Evolutionary conservation across 2,329 filamentous ascomycete species (phyloP).

Genomic region (Calonectria pseudoturangicola): DNA sequence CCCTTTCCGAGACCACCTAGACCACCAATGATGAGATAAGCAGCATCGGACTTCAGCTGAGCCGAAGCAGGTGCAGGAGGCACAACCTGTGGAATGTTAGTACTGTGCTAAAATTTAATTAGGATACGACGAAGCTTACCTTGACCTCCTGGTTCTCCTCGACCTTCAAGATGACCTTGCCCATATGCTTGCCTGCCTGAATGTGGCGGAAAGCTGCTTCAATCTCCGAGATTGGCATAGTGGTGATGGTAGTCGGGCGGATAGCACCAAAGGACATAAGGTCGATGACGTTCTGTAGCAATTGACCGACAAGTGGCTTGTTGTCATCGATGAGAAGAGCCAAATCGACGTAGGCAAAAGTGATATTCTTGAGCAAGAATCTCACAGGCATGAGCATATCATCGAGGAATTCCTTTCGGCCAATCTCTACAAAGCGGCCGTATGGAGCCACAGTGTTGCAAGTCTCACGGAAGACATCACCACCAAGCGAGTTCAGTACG

Average conservation of each 20-base stretch:
- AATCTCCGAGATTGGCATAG: slow-evolving; percentile 28
- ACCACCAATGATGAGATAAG: slow-evolving; percentile 48
- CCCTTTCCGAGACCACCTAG: slow-evolving; percentile 48
- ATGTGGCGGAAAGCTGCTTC: slow-evolving; percentile 36
- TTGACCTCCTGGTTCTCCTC: slow-evolving; percentile 34
- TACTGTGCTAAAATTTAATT: background rate
- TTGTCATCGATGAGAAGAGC: slow-evolving; percentile 34
- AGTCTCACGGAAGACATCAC: slow-evolving; percentile 38
- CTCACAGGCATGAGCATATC: slow-evolving; percentile 31
- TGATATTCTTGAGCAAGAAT: slow-evolving; percentile 37
- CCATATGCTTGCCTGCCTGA: slow-evolving; percentile 36
- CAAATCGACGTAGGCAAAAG: slow-evolving; percentile 41
- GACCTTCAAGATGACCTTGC: slow-evolving; percentile 42
- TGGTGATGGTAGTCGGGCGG: slow-evolving; percentile 30
- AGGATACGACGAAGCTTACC: background rate
- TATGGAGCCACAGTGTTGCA: slow-evolving; percentile 26
- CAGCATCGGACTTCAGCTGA: slow-evolving; percentile 34
- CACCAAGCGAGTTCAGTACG: slow-evolving; percentile 35
- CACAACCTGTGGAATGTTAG: slow-evolving; percentile 17
- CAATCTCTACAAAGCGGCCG: slow-evolving; percentile 36
- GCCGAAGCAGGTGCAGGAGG: slow-evolving; percentile 1
- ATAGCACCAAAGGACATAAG: slow-evolving; percentile 29
- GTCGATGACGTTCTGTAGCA: slow-evolving; percentile 32
- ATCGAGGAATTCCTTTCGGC: slow-evolving; percentile 40
- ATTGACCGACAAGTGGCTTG: slow-evolving; percentile 28